Base-by-base conservation (phyloP, 495 filamentous ascomycete species). In the Lophiotrema nucula region DNA sequence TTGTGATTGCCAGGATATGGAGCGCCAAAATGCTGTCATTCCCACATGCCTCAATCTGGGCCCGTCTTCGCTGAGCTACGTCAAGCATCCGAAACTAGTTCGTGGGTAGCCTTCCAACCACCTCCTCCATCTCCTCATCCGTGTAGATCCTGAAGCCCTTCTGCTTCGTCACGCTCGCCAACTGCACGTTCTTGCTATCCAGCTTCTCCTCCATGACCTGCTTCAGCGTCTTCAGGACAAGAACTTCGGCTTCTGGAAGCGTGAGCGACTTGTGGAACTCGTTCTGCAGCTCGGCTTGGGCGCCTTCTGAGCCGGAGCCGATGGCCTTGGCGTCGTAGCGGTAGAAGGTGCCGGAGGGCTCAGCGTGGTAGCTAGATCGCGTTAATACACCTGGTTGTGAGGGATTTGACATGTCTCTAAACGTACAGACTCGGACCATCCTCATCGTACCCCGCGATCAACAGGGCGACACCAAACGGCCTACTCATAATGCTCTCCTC, bases 191-290 rank as follows among this genome's bases (percentile, higher is more conserved):
- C 82, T 97, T 97, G 38, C 88, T 80, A 71, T 98, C 93, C 49
- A 98, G 82, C 79, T 97, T 98, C 84, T 98, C 93, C 77, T 98
- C 93, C 93, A 98, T 98, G 49, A 98, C 93, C 77, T 98, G 93
- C 81, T 98, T 98, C 73, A 98, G 74, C 33, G 93, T 98, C 83
- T 97, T 97, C 64, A 98, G 78, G 27, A 97, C 95, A 63, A 98
- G 76, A 2, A 90, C 88, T 76, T 98, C 93, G 19, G 93, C 93
- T 72, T 98, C 93, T 44, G 81, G 76, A 57, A 98, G 87, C 48
- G 92, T 96, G 62, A 98, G 80, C 42, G 92, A 97, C 79, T 92
- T 96, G 77, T 98, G 93, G 69, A 95, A 98, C 73, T 97, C 93
- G 63, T 96, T 96, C 75, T 98, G 93, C 74, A 98, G 76, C 73